phyloP scores from a whole-genome alignment of 2,329 filamentous ascomycete species.

The Dothistroma pini region DNA sequence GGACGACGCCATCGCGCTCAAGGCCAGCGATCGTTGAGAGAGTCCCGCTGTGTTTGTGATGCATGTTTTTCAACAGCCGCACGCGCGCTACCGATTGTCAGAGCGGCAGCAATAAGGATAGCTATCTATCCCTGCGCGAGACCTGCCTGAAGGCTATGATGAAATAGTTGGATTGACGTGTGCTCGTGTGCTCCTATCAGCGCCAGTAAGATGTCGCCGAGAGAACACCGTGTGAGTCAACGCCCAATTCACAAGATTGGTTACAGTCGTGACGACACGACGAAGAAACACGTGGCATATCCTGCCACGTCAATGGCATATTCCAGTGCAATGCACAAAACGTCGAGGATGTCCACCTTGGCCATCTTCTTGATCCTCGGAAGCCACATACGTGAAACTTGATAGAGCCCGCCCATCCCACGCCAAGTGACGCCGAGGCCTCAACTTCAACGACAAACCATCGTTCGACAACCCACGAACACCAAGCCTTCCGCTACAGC shows the following conservation, averaged over 20 bases:
- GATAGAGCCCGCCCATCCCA: not conserved
- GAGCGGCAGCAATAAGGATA: not conserved
- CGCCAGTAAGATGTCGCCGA: not conserved
- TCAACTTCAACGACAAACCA: not conserved
- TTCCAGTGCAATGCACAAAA: not conserved
- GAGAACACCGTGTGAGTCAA: not conserved
- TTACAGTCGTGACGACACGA: too few relatives aligned
- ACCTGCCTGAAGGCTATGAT: not conserved
- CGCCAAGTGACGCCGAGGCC: not conserved
- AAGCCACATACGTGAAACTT: not conserved
- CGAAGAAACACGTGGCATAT: not conserved
- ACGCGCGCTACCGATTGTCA: not conserved
- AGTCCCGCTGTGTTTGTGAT: not conserved
- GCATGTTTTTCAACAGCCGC: not conserved
- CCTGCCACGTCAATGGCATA: not conserved
- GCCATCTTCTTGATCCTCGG: not conserved
- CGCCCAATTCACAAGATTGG: not conserved
- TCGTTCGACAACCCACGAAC: not conserved
- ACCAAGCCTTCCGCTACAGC: not conserved
- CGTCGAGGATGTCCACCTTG: not conserved
- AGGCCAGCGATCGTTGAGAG: not conserved
- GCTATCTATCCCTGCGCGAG: not conserved
- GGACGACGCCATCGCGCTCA: not conserved
- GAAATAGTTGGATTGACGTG: not conserved
- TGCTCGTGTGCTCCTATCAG: not conserved